These are phyloP conservation scores for Backusella parvicylindrica DNA, from an alignment of 192 early-diverging fungal genomes.

Conservation along the genomic window DNA sequence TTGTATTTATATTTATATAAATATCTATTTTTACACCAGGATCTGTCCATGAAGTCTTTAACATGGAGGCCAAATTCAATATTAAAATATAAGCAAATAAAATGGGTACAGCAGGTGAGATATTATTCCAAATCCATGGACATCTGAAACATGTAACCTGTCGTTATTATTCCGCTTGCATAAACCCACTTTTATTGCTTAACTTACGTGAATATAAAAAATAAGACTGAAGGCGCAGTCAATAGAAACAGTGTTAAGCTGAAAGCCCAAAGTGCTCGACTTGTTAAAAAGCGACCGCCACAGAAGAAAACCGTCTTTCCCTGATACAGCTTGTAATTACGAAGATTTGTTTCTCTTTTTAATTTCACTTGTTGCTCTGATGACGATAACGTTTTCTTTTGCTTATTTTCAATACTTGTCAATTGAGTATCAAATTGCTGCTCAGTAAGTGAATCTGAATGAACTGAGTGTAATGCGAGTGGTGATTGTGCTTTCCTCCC, in stretches of 20 bases:
- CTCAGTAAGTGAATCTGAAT: neutral
- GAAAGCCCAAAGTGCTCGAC: constrained; percentile 56
- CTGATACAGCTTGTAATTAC: constrained; percentile 45
- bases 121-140: constrained; percentile 58
- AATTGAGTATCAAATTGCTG: neutral
- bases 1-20: neutral
- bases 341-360: neutral
- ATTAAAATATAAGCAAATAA: constrained; percentile 65
- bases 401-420: neutral
- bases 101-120: constrained; percentile 61
- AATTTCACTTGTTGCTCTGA: neutral
- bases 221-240: constrained; percentile 45
- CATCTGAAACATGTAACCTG: no score
- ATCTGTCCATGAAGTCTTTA: constrained; percentile 72
- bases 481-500: neutral
- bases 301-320: constrained; percentile 56
- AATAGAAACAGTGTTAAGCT: constrained; percentile 16
- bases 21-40: constrained; percentile 47
- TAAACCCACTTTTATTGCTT: neutral
- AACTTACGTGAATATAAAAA: constrained; percentile 45
- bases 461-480: neutral
- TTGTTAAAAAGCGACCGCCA: constrained; percentile 57
- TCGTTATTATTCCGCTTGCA: constrained; percentile 1
- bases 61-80: constrained; percentile 60
- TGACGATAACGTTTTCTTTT: neutral